Conservation (phyloP, 2,329 filamentous ascomycete species). For the Neonectria faginata region DNA sequence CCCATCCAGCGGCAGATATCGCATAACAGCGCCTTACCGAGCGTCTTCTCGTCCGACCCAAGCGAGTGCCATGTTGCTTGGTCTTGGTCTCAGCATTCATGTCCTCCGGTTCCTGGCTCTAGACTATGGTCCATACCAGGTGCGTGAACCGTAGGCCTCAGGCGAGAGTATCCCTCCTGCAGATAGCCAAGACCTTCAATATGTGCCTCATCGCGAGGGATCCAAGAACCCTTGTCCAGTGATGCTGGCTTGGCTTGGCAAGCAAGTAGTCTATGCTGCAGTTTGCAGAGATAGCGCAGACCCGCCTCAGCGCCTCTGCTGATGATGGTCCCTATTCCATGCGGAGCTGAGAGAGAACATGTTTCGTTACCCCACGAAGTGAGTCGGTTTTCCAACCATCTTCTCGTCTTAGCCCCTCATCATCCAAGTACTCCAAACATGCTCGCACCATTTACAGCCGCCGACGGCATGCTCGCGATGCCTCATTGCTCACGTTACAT, state of each 20-base stretch:
- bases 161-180: background rate
- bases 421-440: background rate
- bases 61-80: background rate
- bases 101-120: background rate
- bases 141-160: background rate
- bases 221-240: slow-evolving; percentile 7
- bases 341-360: slow-evolving; percentile 7
- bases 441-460: background rate
- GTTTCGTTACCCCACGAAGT: slow-evolving; percentile 13
- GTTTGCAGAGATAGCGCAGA: background rate
- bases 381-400: slow-evolving; percentile 17
- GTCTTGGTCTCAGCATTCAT: slow-evolving; percentile 4
- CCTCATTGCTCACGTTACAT: slow-evolving; percentile 6
- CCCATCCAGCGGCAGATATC: background rate
- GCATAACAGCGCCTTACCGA: background rate
- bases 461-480: background rate
- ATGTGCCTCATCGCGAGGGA: background rate
- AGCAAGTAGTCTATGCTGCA: background rate
- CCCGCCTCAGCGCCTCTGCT: background rate
- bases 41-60: slow-evolving; percentile 6
- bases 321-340: background rate
- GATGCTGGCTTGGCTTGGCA: background rate
- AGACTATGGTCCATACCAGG: background rate
- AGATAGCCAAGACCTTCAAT: background rate
- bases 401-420: background rate